Evolutionary conservation across 345 rosid species (phyloP), one percentile per base, ranked within the genome.

Genomic region (Melaleuca quinquenervia): DNA sequence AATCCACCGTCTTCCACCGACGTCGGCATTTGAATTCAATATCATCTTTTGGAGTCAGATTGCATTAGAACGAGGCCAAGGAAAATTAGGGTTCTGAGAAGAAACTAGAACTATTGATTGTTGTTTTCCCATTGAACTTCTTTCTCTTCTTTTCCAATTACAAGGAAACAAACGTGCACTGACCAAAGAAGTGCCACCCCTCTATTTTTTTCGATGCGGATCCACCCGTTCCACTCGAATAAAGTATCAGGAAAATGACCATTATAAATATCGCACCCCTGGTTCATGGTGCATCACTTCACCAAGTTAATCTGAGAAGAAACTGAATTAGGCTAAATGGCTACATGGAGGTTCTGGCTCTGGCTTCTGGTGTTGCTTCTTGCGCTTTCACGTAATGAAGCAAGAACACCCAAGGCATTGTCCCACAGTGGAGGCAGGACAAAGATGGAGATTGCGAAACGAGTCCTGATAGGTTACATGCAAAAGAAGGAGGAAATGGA

Each of bases 401-500:
- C 84, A 11, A 82, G 84, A 20, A 48, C 55, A 76, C 80, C 20
- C 44, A 12, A 44, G 58, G 58, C 80, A 36, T 75, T 9, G 83
- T 14, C 48, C n/a, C 64, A 84, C 45, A 16, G 22, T 60, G 74
- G 29, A 36, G 58, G 18, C 44, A 58, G 16, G 60, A 44, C 62
- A 21, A 88, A 48, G 76, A 41, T 60, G 86, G 83, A 85, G 75
- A 44, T 10, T 22, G 58, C 78, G 5, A 53, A 26, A 52, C 85
- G 86, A 50, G 87, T 82, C 24, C 52, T 58, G 29, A 50, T 45
- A 32, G 86, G 78, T 22, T 83, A 83, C 54, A 24, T 36, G 49
- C 85, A 48, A 52, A 88, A 64, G 82, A 88, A 83, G 9, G 52
- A 82, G 82, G 82, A 83, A 4, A 60, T 86, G 58, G 88, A 87